Conservation (phyloP, 257 asterid genomes). For the Coffea canephora region DNA sequence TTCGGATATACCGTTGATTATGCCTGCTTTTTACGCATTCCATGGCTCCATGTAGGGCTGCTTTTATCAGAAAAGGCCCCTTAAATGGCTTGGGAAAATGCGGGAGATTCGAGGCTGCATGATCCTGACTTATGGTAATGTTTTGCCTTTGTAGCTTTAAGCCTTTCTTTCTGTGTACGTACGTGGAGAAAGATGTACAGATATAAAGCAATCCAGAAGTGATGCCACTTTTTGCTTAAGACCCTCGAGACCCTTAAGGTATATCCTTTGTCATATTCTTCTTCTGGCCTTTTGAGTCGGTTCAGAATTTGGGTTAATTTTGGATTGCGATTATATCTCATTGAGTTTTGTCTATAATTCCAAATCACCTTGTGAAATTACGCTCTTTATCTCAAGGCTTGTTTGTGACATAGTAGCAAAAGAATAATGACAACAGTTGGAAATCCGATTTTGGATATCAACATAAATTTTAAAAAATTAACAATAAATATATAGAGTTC, state of each 20-base stretch:
- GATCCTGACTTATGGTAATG: slow-evolving; percentile 14
- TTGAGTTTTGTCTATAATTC: background rate
- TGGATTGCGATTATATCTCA: background rate
- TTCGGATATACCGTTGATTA: slow-evolving; percentile 19
- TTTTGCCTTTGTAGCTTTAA: slow-evolving; percentile 1
- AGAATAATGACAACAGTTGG: too few species aligned
- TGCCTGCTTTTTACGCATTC: slow-evolving; percentile 1
- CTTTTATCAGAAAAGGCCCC: background rate
- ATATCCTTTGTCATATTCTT: slow-evolving; percentile 24
- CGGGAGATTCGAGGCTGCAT: slow-evolving; percentile 22
- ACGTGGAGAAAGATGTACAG: background rate
- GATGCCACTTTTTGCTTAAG: slow-evolving; percentile 18
- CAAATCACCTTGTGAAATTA: too few species aligned
- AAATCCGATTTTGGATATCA: too few species aligned
- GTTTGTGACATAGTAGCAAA: background rate
- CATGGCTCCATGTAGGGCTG: background rate
- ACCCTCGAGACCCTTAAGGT: slow-evolving; percentile 7
- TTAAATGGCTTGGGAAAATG: background rate
- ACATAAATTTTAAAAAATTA: too few species aligned
- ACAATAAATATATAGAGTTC: too few species aligned
- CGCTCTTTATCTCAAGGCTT: background rate
- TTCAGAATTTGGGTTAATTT: background rate
- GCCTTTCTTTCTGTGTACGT: background rate
- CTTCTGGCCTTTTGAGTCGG: background rate
- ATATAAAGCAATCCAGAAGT: slow-evolving; percentile 6